Base-by-base conservation (phyloP, 1,284 basidiomycete genomes). In the Ganoderma leucocontextum region DNA sequence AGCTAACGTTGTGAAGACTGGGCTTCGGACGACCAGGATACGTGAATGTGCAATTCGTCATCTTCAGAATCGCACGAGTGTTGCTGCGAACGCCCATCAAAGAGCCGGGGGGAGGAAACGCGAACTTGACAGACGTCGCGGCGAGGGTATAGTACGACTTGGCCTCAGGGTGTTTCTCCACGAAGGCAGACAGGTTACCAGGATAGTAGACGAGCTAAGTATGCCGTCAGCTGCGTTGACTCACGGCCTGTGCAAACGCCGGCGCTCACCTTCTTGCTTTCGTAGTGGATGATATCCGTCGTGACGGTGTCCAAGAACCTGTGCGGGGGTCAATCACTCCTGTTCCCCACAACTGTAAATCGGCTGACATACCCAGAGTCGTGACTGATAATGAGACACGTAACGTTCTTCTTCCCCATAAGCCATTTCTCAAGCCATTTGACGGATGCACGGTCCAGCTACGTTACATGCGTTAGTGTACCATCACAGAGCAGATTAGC, bases 261-360 rank as follows among this genome's bases (percentile, higher is more conserved):
- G 25, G 15, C 17, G 42, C 62, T n/a, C 49, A 89, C 91, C 87
- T 97, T 98, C 86, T 99, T 99, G 75, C 85, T 84, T 83, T 99
- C 96, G 84, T 99, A 99, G 85, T 99, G 97, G 74, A 99, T 95
- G 77, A 99, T 97, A 82, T 99, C 97, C 73, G 97, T 97, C 73
- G 97, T 98, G 69, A 99, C 90, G 81, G 95, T 94, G 85, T 99
- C 97, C 75, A 99, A 85, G 87, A 99, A 99, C 78, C 93, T 94
- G 73, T 25, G 13, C 15, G 22, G 41, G 22, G 52, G 53, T 25
- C 52, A 66, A 62, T 70, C 65, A 73, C 39, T 38, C 36, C 61
- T 53, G 65, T 36, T 25, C 47, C 22, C 55, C 35, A 5, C 60
- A 67, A 59, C 36, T 41, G n/a, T 49, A 44, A 55, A 3, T 8